Evolutionary conservation across 805 yeast genomes (phyloP).

Genomic region (Starmerella etchellsii): DNA sequence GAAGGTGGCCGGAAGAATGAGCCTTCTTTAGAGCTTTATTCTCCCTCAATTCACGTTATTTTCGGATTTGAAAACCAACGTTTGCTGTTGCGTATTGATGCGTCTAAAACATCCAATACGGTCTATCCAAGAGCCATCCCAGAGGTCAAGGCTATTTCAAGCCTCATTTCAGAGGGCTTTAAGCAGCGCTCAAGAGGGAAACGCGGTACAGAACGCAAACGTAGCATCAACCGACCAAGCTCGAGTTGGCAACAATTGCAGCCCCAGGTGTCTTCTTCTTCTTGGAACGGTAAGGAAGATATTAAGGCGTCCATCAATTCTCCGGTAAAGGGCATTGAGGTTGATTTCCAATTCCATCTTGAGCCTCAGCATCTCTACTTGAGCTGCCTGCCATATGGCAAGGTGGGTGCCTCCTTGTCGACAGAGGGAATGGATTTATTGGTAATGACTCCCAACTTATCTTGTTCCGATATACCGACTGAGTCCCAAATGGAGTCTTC

Average conservation of each 20-base stretch:
- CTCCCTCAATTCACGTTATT: slow-evolving; percentile 60
- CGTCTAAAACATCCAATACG: slow-evolving; percentile 60
- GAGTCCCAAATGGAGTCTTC: neutral
- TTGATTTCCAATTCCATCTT: slow-evolving; percentile 33
- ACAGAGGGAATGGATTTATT: slow-evolving; percentile 54
- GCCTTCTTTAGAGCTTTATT: slow-evolving; percentile 39
- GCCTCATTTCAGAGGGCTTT: slow-evolving; percentile 35
- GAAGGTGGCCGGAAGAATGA: slow-evolving; percentile 15
- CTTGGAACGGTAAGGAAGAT: too few species aligned
- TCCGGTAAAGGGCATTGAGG: slow-evolving; percentile 4
- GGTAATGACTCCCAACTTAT: slow-evolving; percentile 27
- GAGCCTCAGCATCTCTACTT: slow-evolving; percentile 63
- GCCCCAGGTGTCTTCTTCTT: neutral
- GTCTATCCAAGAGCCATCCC: slow-evolving; percentile 54
- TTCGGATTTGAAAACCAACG: slow-evolving; percentile 33
- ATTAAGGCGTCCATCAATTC: neutral
- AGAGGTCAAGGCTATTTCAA: slow-evolving; percentile 33
- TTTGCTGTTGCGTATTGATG: slow-evolving; percentile 38
- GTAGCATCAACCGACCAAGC: neutral
- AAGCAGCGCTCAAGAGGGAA: neutral
- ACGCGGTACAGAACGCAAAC: neutral
- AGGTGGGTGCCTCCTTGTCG: slow-evolving; percentile 74
- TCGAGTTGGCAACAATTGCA: too few species aligned
- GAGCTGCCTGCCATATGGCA: slow-evolving; percentile 90
- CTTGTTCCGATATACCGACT: too few species aligned